Evolutionary conservation across 2,329 filamentous ascomycete species (phyloP), one percentile per base, ranked within the genome.

Genomic region (Arthroderma sp.): DNA sequence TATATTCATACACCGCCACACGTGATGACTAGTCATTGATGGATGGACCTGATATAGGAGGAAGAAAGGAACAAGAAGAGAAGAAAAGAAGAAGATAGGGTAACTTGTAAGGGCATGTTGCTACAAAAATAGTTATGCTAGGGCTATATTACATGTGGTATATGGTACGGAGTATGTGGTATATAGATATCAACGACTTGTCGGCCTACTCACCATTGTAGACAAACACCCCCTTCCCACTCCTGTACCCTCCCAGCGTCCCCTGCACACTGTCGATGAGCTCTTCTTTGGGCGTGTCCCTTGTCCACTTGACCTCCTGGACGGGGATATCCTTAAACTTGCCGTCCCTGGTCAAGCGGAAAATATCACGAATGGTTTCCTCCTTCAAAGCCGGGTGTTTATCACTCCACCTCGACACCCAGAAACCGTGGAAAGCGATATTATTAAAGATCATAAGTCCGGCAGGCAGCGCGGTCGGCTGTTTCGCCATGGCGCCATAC

Each of bases 401-500:
- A 68, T 91, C 85, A 52, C 87, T 88, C 91, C 93, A 97, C 60
- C 80, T 83, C 67, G 87, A 93, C 23, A 97, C 83, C 93, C 93
- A 98, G 73, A 97, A 98, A 3, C 93, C 94, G 61, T 88, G 81
- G 67, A 96, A 95, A 55, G 82, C 79, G 55, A 97, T 79, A 65
- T 97, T 84, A 72, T 91, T 93, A 76, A 98, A 98, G 65, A 98
- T 98, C 59, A 97, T 76, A 63, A 94, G 77, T 0, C 87, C 87
- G 0, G 91, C 87, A 0, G 91, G 89, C 60, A 97, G 73, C 5
- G 80, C 78, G 25, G 96, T 80, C 0, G 91, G 91, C 74, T 95
- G 85, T 69, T 87, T 87, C 35, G 87, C 84, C 93, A 98, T 98
- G 54, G 88, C 91, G 25, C 93, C 93, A 68, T 98, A 98, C 3